A percentile compares a stretch with the other conserved stretches of the same genome.
These are phyloP conservation scores for Metschnikowia similis DNA, from an alignment of 805 yeast genomes.

Conservation along the genomic window DNA sequence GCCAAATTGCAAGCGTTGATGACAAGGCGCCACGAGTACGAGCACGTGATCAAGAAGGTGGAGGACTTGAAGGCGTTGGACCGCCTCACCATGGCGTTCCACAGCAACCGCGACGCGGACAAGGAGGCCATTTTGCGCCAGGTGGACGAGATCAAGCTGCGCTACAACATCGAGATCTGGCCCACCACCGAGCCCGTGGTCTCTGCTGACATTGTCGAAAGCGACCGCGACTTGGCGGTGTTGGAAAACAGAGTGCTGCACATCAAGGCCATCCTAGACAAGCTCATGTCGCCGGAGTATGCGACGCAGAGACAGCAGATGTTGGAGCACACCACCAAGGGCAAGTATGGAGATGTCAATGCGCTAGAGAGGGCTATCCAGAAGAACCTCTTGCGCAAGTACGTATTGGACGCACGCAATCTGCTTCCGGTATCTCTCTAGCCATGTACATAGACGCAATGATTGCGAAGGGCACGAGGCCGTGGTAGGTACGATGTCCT, in stretches of 20 bases:
- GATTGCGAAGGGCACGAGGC: too few relatives aligned
- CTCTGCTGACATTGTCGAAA: slow-evolving; percentile 26
- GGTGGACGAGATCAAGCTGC: slow-evolving; percentile 33
- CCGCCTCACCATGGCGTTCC: slow-evolving; percentile 23
- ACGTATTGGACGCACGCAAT: slow-evolving; percentile 36
- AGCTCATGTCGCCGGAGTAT: slow-evolving; percentile 29
- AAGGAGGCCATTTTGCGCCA: slow-evolving; percentile 23
- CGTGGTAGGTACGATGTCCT: too few relatives aligned
- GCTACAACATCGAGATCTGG: slow-evolving; percentile 38
- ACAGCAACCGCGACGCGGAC: slow-evolving; percentile 22
- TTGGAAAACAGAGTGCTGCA: slow-evolving; percentile 25
- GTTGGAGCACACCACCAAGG: slow-evolving; percentile 19
- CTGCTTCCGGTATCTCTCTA: slow-evolving; percentile 7
- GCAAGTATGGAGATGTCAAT: slow-evolving; percentile 31
- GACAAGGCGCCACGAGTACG: slow-evolving; percentile 33
- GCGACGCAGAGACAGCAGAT: slow-evolving; percentile 20
- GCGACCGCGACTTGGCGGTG: slow-evolving; percentile 24
- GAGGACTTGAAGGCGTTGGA: slow-evolving; percentile 38
- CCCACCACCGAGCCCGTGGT: slow-evolving; percentile 40
- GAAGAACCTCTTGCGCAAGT: slow-evolving; percentile 72
- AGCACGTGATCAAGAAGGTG: slow-evolving; percentile 27
- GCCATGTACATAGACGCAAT: slow-evolving; percentile 4
- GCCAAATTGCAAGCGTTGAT: slow-evolving; percentile 52
- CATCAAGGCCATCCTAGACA: slow-evolving; percentile 39
- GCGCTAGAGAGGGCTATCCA: slow-evolving; percentile 25